Evolutionary conservation across 192 early-diverging fungal genomes (phyloP).

Genomic region (Umbelopsis sp.): DNA sequence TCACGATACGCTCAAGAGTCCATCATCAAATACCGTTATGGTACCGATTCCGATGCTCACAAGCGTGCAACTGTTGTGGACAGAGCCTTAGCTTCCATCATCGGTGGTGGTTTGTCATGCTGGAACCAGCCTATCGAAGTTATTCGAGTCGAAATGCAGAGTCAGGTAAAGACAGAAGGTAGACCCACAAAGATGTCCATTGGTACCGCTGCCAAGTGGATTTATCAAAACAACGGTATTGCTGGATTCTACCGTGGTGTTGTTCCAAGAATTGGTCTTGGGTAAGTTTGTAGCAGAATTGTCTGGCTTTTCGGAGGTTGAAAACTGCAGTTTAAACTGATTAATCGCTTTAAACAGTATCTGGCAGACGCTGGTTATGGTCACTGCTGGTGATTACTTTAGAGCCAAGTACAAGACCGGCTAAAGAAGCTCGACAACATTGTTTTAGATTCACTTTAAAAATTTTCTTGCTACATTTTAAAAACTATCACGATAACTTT

Average conservation of each 20-base stretch:
- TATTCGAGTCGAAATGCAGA: slow-evolving; percentile 99
- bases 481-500: neutral
- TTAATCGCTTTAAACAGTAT: neutral
- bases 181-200: slow-evolving; percentile 95
- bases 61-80: slow-evolving; percentile 55
- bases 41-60: slow-evolving; percentile 40
- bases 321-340: neutral
- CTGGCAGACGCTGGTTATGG: slow-evolving; percentile 17
- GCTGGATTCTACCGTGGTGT: slow-evolving; percentile 92
- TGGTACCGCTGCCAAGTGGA: slow-evolving; percentile 78
- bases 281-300: slow-evolving; percentile 39
- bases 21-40: slow-evolving; percentile 61
- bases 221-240: slow-evolving; percentile 89
- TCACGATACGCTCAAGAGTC: slow-evolving; percentile 74
- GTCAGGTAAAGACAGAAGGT: slow-evolving; percentile 82
- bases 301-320: neutral
- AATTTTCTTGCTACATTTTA: too few species aligned
- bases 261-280: slow-evolving; percentile 77
- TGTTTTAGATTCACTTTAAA: too few species aligned
- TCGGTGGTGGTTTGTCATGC: slow-evolving; percentile 91
- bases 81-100: slow-evolving; percentile 74
- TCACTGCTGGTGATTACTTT: slow-evolving; percentile 14
- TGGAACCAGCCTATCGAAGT: slow-evolving; percentile 99
- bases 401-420: slow-evolving; percentile 19
- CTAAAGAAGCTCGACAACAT: neutral